These are phyloP conservation scores for Pichia sorboxylosa DNA, from an alignment of 1,139 yeast genomes.

Conservation along the genomic window DNA sequence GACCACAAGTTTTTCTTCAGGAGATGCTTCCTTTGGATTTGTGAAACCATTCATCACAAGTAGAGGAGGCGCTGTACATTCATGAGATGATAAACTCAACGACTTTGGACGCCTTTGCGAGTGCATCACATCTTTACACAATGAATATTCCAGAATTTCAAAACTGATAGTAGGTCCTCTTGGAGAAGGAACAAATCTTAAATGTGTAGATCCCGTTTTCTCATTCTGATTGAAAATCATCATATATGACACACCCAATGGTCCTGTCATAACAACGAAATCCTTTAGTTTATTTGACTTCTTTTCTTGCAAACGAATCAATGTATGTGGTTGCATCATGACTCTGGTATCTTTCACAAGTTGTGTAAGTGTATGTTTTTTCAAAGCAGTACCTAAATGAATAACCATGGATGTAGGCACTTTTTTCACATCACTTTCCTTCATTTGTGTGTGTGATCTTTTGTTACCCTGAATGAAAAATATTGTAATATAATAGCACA, in stretches of 20 bases:
- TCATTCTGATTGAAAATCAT: constrained; percentile 78
- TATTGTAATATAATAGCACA: neutral
- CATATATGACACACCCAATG: constrained; percentile 82
- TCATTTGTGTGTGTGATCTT: constrained; percentile 68
- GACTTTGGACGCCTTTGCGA: constrained; percentile 63
- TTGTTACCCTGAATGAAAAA: constrained; percentile 36
- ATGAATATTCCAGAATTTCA: constrained; percentile 62
- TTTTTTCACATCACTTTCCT: constrained; percentile 57
- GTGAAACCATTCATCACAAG: constrained; percentile 84
- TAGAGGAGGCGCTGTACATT: constrained; percentile 71
- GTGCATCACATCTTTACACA: constrained; percentile 70
- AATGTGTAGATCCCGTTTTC: constrained; percentile 64
- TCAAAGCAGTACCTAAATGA: constrained; percentile 68
- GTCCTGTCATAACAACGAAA: constrained; percentile 94
- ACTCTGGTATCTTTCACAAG: constrained; percentile 78
- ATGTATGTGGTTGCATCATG: constrained; percentile 95
- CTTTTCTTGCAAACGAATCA: constrained; percentile 75
- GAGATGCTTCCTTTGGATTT: constrained; percentile 40
- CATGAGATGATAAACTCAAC: constrained; percentile 49
- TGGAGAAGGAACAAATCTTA: constrained; percentile 80
- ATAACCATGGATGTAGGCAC: constrained; percentile 92
- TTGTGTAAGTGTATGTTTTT: constrained; percentile 72
- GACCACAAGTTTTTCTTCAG: constrained; percentile 70
- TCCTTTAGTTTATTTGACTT: constrained; percentile 80
- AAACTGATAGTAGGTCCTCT: constrained; percentile 91